A percentile compares a stretch with the other conserved stretches of the same genome.
Evolutionary conservation across 139 green algal genomes (phyloP).

Genomic region (Chlorella vulgaris): DNA sequence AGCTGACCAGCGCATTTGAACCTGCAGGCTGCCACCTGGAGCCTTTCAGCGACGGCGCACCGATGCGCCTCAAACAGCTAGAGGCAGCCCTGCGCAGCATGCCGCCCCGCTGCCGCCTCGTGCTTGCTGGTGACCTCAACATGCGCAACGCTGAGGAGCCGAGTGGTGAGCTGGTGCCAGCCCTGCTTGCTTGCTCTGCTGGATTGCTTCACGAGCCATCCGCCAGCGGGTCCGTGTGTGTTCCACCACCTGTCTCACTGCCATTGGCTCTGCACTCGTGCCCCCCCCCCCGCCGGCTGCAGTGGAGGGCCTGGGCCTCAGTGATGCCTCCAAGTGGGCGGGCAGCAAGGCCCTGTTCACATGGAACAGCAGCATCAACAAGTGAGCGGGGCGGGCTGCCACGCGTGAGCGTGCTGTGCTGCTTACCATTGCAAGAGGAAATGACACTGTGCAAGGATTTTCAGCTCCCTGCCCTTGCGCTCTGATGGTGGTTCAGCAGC

Average conservation of each 20-base stretch:
- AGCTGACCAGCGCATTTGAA: neutral
- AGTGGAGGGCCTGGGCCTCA: conserved; percentile 15
- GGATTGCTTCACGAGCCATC: too few relatives aligned
- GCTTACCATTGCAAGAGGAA: too few relatives aligned
- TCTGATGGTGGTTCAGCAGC: too few relatives aligned
- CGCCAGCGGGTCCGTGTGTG: too few relatives aligned
- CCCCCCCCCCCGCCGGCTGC: too few relatives aligned
- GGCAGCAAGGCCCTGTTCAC: neutral
- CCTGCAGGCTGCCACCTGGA: conserved; percentile 24
- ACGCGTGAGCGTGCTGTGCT: too few relatives aligned
- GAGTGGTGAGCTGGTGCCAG: neutral
- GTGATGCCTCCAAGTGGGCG: neutral
- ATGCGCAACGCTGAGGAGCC: conserved; percentile 9
- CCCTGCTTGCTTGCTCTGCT: neutral
- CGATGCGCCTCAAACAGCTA: neutral
- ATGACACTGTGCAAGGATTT: too few relatives aligned
- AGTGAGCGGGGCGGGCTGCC: neutral
- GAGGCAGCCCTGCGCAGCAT: neutral
- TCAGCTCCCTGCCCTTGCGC: too few relatives aligned
- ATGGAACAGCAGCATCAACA: conserved; percentile 10
- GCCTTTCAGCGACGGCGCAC: neutral
- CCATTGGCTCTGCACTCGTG: too few relatives aligned
- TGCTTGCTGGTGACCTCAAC: conserved; percentile 25
- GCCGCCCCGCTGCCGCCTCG: neutral
- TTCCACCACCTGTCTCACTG: too few relatives aligned